phyloP scores from a whole-genome alignment of 2,329 filamentous ascomycete genomes.

The Aotearoamyces nothofagi region DNA sequence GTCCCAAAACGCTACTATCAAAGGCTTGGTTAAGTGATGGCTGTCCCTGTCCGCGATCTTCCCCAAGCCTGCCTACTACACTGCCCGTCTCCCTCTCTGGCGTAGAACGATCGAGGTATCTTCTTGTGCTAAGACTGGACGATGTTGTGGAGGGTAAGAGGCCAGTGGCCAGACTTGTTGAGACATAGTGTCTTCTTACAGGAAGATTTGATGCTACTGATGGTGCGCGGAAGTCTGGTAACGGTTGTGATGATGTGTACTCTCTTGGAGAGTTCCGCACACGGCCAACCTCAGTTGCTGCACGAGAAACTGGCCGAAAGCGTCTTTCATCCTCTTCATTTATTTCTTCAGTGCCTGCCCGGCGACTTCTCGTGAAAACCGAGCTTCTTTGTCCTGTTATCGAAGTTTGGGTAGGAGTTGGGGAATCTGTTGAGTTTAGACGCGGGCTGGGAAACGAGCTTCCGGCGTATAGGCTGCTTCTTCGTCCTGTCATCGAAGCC shows the following conservation, averaged over 20 bases:
- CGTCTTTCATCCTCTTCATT: slow-evolving; percentile 29
- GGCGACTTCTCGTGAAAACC: slow-evolving; percentile 26
- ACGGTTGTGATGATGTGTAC: slow-evolving; percentile 20
- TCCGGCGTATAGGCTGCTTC: slow-evolving; percentile 18
- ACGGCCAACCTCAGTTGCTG: slow-evolving; percentile 36
- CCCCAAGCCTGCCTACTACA: slow-evolving; percentile 22
- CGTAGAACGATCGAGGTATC: slow-evolving; percentile 32
- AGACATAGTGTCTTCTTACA: slow-evolving; percentile 35
- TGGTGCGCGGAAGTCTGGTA: slow-evolving; percentile 20
- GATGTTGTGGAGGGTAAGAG: slow-evolving; percentile 24
- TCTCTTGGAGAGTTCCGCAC: slow-evolving; percentile 23
- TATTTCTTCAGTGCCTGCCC: slow-evolving; percentile 17
- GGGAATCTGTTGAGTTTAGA: slow-evolving; percentile 15
- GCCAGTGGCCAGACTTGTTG: slow-evolving; percentile 29
- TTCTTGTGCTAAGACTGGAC: slow-evolving; percentile 23
- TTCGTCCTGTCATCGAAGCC: slow-evolving; percentile 27
- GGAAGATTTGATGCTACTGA: slow-evolving; percentile 30
- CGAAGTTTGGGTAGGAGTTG: slow-evolving; percentile 25
- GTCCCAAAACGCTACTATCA: slow-evolving; percentile 1
- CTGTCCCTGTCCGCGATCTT: slow-evolving; percentile 28
- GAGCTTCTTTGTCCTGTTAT: slow-evolving; percentile 39
- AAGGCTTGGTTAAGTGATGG: slow-evolving; percentile 23
- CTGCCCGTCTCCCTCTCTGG: slow-evolving; percentile 25
- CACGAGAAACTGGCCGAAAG: slow-evolving; percentile 41
- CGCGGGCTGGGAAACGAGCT: slow-evolving; percentile 16